Percentiles rank a stretch among this genome's conserved stretches.
These are phyloP conservation scores for Ustilago shanxiensis DNA, from an alignment of 1,284 basidiomycete genomes.

Conservation along the genomic window DNA sequence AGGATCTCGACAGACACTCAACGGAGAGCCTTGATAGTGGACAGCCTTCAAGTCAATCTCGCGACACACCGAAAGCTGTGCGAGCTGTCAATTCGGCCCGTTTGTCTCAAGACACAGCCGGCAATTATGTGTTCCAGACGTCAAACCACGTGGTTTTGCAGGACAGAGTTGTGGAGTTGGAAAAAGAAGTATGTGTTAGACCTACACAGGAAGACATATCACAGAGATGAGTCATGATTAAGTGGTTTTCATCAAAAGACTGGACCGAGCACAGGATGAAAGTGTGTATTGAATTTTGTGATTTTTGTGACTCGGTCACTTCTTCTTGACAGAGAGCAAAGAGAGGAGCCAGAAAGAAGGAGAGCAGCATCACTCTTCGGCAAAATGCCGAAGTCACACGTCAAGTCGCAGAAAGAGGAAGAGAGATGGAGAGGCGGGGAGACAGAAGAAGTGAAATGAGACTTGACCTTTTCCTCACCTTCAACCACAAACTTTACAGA, in stretches of 20 bases:
- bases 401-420: background rate
- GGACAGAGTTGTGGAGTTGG: background rate
- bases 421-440: background rate
- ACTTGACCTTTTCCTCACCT: background rate
- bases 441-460: background rate
- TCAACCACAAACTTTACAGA: background rate
- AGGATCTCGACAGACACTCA: too few relatives aligned
- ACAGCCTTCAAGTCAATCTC: too few relatives aligned
- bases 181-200: conserved; percentile 1
- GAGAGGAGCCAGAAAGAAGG: background rate
- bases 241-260: background rate
- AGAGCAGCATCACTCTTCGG: too few relatives aligned
- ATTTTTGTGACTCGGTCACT: conserved; percentile 10
- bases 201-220: too few relatives aligned
- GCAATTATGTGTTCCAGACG: background rate
- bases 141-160: conserved; percentile 8
- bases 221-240: conserved; percentile 9
- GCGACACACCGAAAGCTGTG: background rate
- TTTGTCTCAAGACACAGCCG: conserved; percentile 5
- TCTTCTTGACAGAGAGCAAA: too few relatives aligned
- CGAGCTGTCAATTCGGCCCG: background rate
- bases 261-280: background rate
- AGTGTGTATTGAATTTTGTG: background rate
- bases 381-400: conserved; percentile 7
- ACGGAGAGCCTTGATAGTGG: background rate